These are phyloP conservation scores for Nitzschia inconspicua DNA, from an alignment of 108 stramenopile genomes.

Conservation along the genomic window DNA sequence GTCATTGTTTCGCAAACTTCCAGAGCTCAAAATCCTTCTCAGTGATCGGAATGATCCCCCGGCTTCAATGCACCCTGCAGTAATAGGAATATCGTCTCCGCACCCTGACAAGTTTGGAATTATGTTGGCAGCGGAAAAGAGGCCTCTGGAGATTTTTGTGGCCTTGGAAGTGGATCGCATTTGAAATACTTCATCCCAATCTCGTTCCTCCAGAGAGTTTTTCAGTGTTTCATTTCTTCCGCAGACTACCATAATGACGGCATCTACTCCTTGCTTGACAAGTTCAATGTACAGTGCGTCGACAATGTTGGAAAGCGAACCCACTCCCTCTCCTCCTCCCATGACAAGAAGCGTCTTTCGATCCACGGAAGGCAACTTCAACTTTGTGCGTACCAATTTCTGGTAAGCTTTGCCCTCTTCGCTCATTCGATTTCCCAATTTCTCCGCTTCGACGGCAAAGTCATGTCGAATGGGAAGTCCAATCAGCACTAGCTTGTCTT, in stretches of 20 bases:
- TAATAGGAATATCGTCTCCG: slow-evolving; percentile 18
- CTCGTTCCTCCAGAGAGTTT: slow-evolving; percentile 51
- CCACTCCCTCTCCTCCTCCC: slow-evolving; percentile 96
- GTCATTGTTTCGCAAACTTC: slow-evolving; percentile 17
- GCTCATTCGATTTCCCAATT: slow-evolving; percentile 67
- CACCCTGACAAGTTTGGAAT: slow-evolving; percentile 30
- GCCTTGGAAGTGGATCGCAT: neutral
- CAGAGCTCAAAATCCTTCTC: slow-evolving; percentile 42
- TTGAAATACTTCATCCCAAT: slow-evolving; percentile 63
- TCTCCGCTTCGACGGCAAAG: slow-evolving; percentile 70
- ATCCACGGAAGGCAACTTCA: slow-evolving; percentile 47
- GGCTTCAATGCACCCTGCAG: slow-evolving; percentile 51
- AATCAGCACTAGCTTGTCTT: slow-evolving; percentile 79
- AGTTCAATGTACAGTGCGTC: slow-evolving; percentile 74
- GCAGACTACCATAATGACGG: slow-evolving; percentile 90
- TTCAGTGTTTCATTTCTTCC: slow-evolving; percentile 79
- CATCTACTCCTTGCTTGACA: slow-evolving; percentile 59
- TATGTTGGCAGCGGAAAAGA: slow-evolving; percentile 9
- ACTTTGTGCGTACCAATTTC: slow-evolving; percentile 28
- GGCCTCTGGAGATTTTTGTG: neutral
- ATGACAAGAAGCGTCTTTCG: slow-evolving; percentile 54
- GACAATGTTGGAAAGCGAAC: slow-evolving; percentile 83
- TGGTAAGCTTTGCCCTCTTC: slow-evolving; percentile 58
- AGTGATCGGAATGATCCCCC: slow-evolving; percentile 28
- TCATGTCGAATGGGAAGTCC: slow-evolving; percentile 94